These are phyloP conservation scores for Oemleria cerasiformis DNA, from an alignment of 306 rosid genomes.

Conservation along the genomic window DNA sequence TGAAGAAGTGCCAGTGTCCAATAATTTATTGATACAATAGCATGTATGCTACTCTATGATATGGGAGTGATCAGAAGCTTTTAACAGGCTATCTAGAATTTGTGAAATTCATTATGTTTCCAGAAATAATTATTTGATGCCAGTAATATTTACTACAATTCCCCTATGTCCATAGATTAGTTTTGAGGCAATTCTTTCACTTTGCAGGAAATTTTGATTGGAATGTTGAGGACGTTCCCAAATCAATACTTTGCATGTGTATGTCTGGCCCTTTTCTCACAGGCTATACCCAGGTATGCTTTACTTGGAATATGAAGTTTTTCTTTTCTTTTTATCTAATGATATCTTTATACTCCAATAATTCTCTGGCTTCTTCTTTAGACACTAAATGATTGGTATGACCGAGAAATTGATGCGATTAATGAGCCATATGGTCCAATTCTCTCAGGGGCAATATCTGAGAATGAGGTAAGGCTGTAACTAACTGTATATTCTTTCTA, in stretches of 20 bases:
- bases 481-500: background rate
- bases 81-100: background rate
- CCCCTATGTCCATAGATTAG: background rate
- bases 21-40: background rate
- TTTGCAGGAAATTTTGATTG: slow-evolving; percentile 87
- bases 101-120: background rate
- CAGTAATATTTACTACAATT: background rate
- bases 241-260: slow-evolving; percentile 82
- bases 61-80: background rate
- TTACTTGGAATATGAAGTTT: background rate
- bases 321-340: slow-evolving; percentile 3
- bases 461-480: slow-evolving; percentile 62
- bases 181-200: slow-evolving; percentile 19
- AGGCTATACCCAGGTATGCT: slow-evolving; percentile 84
- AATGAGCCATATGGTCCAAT: slow-evolving; percentile 98
- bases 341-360: slow-evolving; percentile 19
- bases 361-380: slow-evolving; percentile 27
- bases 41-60: background rate
- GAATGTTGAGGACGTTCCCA: slow-evolving; percentile 80
- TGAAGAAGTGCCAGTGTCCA: background rate
- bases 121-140: background rate
- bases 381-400: slow-evolving; percentile 98
- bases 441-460: slow-evolving; percentile 95
- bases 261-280: slow-evolving; percentile 97
- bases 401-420: slow-evolving; percentile 94